A percentile compares a stretch with the other conserved stretches of the same genome.
Conservation (phyloP, 208 protist species). For the Sergeia podlipaevii region DNA sequence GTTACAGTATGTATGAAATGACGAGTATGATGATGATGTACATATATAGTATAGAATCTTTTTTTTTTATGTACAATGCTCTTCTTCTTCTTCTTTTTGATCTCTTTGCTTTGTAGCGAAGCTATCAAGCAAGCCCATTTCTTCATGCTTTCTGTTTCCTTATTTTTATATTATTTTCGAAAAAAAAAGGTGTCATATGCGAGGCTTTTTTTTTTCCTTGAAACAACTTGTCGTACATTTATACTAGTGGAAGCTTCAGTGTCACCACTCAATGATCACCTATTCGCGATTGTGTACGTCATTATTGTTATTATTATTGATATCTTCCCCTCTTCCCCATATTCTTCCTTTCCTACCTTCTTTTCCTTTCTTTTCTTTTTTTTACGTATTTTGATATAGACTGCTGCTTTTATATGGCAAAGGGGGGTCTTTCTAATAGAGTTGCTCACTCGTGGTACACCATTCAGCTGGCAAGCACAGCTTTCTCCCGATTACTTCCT, state of each 20-base stretch:
- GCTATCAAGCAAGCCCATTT: too few relatives aligned
- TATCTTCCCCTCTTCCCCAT: neutral
- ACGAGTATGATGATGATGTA: too few relatives aligned
- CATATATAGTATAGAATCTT: too few relatives aligned
- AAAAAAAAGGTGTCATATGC: too few relatives aligned
- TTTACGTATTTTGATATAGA: slow-evolving; percentile 4
- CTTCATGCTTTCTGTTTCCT: slow-evolving; percentile 5
- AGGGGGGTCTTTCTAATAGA: neutral
- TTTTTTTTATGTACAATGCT: neutral
- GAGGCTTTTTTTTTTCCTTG: slow-evolving; percentile 2
- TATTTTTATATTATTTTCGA: neutral
- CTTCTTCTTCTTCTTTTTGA: slow-evolving; percentile 7
- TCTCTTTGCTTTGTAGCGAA: slow-evolving; percentile 2
- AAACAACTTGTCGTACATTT: too few relatives aligned
- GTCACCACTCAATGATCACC: too few relatives aligned
- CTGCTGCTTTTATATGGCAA: neutral
- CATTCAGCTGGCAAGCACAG: too few relatives aligned
- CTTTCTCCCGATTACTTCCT: too few relatives aligned
- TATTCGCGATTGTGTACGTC: too few relatives aligned
- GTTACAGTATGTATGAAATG: too few relatives aligned
- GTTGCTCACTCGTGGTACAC: too few relatives aligned
- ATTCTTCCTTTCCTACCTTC: neutral
- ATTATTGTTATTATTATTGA: slow-evolving; percentile 5
- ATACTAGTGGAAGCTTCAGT: too few relatives aligned
- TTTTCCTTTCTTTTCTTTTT: slow-evolving; percentile 1